phyloP scores from a whole-genome alignment of 2,329 filamentous ascomycete species.

The Xenosphaeropsis pyriputrescens region DNA sequence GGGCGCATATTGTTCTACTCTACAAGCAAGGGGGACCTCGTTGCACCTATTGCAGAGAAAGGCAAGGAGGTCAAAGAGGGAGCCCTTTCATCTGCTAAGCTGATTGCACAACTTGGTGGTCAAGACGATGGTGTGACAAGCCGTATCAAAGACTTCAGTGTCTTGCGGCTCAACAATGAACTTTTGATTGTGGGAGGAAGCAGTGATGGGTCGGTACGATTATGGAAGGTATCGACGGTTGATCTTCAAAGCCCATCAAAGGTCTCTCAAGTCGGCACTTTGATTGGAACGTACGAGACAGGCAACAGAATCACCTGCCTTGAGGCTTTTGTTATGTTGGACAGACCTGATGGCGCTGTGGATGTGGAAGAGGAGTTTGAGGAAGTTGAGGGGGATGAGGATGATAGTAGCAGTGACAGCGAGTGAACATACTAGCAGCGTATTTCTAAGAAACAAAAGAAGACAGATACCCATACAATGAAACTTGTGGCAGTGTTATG shows the following conservation, averaged over 20 bases:
- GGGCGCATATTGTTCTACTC: constrained; percentile 76
- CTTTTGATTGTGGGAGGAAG: constrained; percentile 46
- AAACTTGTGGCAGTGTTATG: too few relatives aligned
- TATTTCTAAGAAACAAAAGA: too few relatives aligned
- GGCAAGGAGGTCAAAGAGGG: constrained; percentile 23
- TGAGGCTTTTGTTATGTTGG: constrained; percentile 72
- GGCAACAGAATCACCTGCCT: constrained; percentile 83
- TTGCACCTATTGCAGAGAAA: constrained; percentile 12
- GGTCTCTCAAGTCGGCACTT: constrained; percentile 22
- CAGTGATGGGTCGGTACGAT: constrained; percentile 72
- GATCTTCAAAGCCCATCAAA: constrained; percentile 21
- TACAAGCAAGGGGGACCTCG: constrained; percentile 37
- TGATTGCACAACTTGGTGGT: constrained; percentile 69
- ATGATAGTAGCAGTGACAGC: constrained; percentile 2
- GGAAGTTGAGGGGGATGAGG: constrained; percentile 7
- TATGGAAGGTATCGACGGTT: constrained; percentile 49
- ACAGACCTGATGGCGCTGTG: constrained; percentile 43
- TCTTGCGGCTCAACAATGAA: constrained; percentile 24
- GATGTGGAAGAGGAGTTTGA: constrained; percentile 21
- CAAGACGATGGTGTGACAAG: constrained; percentile 50
- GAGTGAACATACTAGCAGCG: constrained; percentile 3
- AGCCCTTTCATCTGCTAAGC: constrained; percentile 42
- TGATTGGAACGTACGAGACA: constrained; percentile 71
- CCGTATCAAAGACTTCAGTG: constrained; percentile 80
- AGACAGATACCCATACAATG: too few relatives aligned